These are phyloP conservation scores for Tolypocladium tundrense DNA, from an alignment of 2,329 filamentous ascomycete genomes.

Conservation along the genomic window DNA sequence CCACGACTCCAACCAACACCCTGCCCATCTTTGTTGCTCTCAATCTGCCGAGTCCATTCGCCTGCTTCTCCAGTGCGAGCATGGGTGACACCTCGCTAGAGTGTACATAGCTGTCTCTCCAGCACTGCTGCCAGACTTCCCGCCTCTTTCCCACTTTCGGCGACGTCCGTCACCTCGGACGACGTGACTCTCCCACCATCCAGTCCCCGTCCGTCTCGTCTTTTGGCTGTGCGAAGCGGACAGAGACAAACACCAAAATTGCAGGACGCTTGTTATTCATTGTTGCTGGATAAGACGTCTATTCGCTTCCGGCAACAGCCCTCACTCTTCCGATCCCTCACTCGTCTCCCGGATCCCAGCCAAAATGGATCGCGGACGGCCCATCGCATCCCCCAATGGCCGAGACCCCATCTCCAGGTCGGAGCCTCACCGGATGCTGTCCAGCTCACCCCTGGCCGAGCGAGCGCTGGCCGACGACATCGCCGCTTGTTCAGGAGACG, in stretches of 20 bases:
- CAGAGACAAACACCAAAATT: not conserved
- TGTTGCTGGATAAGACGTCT: not conserved
- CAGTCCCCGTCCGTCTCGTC: not conserved
- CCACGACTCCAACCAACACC: not conserved
- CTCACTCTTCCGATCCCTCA: not conserved
- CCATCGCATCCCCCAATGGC: not conserved
- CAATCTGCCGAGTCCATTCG: not conserved
- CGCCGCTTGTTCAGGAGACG: constrained; percentile 51
- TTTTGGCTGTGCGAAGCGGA: too few species aligned
- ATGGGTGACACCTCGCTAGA: not conserved
- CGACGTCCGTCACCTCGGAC: not conserved
- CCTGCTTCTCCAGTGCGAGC: not conserved
- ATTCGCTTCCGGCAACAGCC: not conserved
- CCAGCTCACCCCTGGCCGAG: constrained; percentile 56
- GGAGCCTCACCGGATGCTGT: constrained; percentile 29
- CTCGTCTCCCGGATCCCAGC: not conserved
- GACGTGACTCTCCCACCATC: not conserved
- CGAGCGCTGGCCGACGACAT: constrained; percentile 57
- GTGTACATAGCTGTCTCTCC: not conserved
- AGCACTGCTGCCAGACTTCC: not conserved
- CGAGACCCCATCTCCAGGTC: not conserved
- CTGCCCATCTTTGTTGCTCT: not conserved
- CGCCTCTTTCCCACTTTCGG: not conserved
- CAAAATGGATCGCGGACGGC: constrained; percentile 3
- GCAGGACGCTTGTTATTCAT: not conserved